Conservation (phyloP, 2,329 filamentous ascomycete genomes). For the Botrytis hyacinthi region DNA sequence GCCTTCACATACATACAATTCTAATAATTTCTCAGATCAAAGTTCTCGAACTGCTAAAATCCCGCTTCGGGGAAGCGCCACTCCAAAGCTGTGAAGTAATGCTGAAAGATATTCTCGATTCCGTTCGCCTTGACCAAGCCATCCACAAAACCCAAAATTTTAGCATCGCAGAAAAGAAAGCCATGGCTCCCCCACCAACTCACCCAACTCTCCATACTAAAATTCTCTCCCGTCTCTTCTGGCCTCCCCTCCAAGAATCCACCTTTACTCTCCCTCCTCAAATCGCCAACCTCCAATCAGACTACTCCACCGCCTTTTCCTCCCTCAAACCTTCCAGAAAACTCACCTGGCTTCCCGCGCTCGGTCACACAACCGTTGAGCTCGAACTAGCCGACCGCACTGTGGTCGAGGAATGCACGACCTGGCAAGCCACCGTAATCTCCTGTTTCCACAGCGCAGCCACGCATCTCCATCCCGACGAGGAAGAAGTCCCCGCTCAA, state of each 20-base stretch:
- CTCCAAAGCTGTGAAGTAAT: constrained; percentile 96
- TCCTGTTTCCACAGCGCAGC: constrained; percentile 66
- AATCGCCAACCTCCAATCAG: constrained; percentile 60
- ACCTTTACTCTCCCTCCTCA: constrained; percentile 61
- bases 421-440: constrained; percentile 86
- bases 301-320: constrained; percentile 75
- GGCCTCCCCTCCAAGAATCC: constrained; percentile 76
- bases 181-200: constrained; percentile 35
- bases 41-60: constrained; percentile 82
- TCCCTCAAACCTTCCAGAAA: constrained; percentile 79
- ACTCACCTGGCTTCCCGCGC: constrained; percentile 80
- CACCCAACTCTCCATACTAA: constrained; percentile 64
- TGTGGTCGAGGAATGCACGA: constrained; percentile 68
- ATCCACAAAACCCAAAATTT: constrained; percentile 56
- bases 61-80: constrained; percentile 79
- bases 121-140: constrained; percentile 66
- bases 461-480: constrained; percentile 24
- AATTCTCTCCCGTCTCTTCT: constrained; percentile 89
- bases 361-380: constrained; percentile 77
- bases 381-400: constrained; percentile 80
- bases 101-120: constrained; percentile 89
- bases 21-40: constrained; percentile 51
- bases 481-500: constrained; percentile 27
- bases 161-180: constrained; percentile 35
- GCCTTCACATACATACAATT: constrained; percentile 16